Evolutionary conservation across 306 rosid genomes (phyloP).

Genomic region (Medicago truncatula): DNA sequence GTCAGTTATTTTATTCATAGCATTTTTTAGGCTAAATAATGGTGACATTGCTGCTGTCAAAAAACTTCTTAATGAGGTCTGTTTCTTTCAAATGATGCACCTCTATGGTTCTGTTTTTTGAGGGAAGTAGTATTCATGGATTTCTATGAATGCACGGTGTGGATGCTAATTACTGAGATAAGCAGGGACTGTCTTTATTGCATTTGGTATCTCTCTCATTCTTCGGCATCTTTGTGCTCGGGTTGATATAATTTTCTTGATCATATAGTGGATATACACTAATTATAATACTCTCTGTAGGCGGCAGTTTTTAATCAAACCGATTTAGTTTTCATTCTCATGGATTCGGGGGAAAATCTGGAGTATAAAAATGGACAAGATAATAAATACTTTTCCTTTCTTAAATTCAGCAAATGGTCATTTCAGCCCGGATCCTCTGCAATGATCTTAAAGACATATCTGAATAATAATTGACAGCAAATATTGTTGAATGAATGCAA

Average conservation of each 20-base stretch:
- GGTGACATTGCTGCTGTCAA: conserved; percentile 79
- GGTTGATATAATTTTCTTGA: no score
- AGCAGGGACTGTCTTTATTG: conserved; percentile 86
- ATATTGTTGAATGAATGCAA: conserved; percentile 15
- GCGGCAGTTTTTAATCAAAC: no score
- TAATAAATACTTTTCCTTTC: conserved; percentile 44
- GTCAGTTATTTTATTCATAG: no score
- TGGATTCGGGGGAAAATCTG: no score
- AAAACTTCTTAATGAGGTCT: conserved; percentile 88
- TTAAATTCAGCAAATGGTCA: conserved; percentile 20
- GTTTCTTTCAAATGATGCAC: conserved; percentile 20
- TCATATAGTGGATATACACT: no score
- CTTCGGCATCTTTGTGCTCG: no score
- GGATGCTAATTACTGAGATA: conserved; percentile 91
- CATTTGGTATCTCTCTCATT: no score
- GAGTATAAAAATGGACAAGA: conserved; percentile 98
- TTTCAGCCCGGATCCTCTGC: neutral
- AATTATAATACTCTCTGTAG: no score
- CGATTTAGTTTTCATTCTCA: no score
- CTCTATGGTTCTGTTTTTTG: neutral
- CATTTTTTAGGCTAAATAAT: no score
- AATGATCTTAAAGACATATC: no score
- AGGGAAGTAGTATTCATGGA: conserved; percentile 40
- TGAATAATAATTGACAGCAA: neutral
- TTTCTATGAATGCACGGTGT: conserved; percentile 80